Conservation (phyloP, 2,329 filamentous ascomycete species). For the Graphilbum sp. region DNA sequence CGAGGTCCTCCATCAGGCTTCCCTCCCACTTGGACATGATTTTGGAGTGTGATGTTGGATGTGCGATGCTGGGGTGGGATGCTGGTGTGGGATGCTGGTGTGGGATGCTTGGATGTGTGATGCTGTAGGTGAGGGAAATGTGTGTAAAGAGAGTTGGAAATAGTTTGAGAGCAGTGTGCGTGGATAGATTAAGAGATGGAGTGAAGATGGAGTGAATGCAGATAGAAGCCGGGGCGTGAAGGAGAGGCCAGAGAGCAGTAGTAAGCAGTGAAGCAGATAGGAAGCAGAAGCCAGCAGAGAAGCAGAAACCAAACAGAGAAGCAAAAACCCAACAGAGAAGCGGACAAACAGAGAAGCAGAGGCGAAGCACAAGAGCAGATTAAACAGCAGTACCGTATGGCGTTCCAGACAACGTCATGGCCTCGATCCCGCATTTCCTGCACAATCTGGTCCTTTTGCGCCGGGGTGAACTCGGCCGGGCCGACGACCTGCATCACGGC, state of each 20-base stretch:
- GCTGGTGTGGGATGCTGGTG: neutral
- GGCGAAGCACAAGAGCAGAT: neutral
- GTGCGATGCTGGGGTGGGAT: too few relatives aligned
- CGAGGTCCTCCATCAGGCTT: conserved; percentile 6
- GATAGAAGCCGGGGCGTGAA: too few relatives aligned
- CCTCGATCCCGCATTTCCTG: conserved; percentile 11
- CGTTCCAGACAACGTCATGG: conserved; percentile 18
- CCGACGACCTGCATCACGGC: conserved; percentile 10
- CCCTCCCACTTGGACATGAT: conserved; percentile 9
- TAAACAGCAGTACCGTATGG: conserved; percentile 16
- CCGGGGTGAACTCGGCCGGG: conserved; percentile 7
- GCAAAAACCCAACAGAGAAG: too few relatives aligned
- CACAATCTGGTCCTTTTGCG: conserved; percentile 13
- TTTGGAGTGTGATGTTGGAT: too few relatives aligned
- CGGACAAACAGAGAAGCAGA: neutral
- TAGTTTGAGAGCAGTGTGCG: too few relatives aligned
- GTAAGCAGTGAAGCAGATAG: too few relatives aligned
- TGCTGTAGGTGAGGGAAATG: too few relatives aligned
- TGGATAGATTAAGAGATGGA: too few relatives aligned
- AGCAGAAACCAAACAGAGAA: neutral
- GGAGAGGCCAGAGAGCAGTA: too few relatives aligned
- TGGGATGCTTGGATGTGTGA: neutral
- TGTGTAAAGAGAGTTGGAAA: too few relatives aligned
- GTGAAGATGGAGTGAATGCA: too few relatives aligned
- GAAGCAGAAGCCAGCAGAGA: too few relatives aligned